These are phyloP conservation scores for Ceratonia siliqua DNA, from an alignment of 306 rosid genomes.

Conservation along the genomic window DNA sequence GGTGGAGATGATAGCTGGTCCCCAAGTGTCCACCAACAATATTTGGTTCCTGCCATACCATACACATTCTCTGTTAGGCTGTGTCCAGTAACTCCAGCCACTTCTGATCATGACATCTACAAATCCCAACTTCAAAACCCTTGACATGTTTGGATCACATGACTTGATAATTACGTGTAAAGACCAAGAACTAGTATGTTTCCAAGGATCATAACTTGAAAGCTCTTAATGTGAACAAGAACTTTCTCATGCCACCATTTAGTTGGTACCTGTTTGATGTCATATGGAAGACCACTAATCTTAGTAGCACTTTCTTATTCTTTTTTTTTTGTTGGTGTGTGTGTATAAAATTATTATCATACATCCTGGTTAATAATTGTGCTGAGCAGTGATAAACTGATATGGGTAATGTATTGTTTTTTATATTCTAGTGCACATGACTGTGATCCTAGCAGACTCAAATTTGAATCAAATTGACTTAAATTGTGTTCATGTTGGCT, in stretches of 20 bases:
- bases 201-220: background rate
- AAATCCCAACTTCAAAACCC: conserved; percentile 60
- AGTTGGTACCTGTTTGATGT: conserved; percentile 17
- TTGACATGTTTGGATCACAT: conserved; percentile 16
- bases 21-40: conserved; percentile 68
- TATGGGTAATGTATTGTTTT: background rate
- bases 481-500: too few species aligned
- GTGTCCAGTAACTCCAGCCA: conserved; percentile 54
- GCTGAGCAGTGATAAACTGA: too few species aligned
- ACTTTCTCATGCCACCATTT: background rate
- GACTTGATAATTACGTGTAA: background rate
- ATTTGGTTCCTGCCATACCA: conserved; percentile 60
- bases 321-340: background rate
- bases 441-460: background rate
- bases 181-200: background rate
- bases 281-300: conserved; percentile 12
- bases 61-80: conserved; percentile 72
- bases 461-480: background rate
- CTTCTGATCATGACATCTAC: conserved; percentile 65
- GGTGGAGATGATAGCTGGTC: conserved; percentile 99
- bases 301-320: background rate
- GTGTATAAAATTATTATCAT: background rate
- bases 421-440: background rate
- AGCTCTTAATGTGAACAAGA: conserved; percentile 17
- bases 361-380: conserved; percentile 19